Base-by-base conservation (phyloP, 2,329 filamentous ascomycete species). In the Talaromyces pinophilus region DNA sequence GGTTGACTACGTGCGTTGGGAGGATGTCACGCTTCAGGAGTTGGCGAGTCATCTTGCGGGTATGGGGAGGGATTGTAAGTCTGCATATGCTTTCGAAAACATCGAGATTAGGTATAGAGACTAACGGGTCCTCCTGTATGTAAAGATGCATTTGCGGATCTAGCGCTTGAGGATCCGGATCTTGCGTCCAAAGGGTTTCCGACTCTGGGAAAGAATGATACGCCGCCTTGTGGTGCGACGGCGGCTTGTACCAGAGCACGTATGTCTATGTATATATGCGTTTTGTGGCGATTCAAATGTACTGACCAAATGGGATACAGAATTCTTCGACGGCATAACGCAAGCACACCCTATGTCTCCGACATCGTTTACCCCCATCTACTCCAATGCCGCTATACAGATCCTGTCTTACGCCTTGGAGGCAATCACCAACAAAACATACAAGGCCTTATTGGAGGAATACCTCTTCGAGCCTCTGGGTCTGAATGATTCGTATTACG, bases 401-500 rank as follows among this genome's bases (percentile, higher is more conserved):
- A 63, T 63, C 30, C 28, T 63, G 8, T 40, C 30, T 11, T 54
- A 52, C 54, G 60, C 44, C 5, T 54, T 63, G 60, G 59, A 61
- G 22, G 59, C 59, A 2, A 61, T 61, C 38, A 61, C 59, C 40
- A 61, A 48, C 59, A n/a, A 42, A 17, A 61, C 59, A 11, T 63
- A 52, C 28, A 46, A 63, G 4, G 5, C 46, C 15, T 52, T 63
- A 46, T 46, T 63, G n/a, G n/a, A 38, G 35, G 35, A 46, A n/a
- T 44, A 63, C 33, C 30, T 63, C 1, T 25, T 52, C 28, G 38
- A 63, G 13, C 44, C 48, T 35, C 44, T 63, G 15, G 60, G 60
- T 35, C 30, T 50, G 28, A 50, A 63, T 35, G 17, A 40, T 52
- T 46, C 62, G n/a, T 64, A 30, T 35, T 2, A 48, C 54, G n/a